Conservation (phyloP, 106 monocot species). For the Apostasia shenzhenica region DNA sequence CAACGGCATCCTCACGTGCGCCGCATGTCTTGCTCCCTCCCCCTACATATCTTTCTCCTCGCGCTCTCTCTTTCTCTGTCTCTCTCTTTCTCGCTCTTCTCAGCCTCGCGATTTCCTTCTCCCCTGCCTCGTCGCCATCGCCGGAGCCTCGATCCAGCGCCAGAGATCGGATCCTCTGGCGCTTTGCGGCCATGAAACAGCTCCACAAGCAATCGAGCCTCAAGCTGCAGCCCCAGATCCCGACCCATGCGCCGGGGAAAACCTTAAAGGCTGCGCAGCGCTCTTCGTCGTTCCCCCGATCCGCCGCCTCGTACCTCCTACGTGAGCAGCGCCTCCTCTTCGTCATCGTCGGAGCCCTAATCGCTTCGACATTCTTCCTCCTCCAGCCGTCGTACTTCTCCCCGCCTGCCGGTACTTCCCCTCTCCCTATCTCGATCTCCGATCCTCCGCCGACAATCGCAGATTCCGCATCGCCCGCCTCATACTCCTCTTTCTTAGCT, state of each 20-base stretch:
- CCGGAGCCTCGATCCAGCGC: not conserved
- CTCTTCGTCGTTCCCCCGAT: constrained; percentile 20
- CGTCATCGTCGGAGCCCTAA: constrained; percentile 41
- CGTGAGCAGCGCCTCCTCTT: constrained; percentile 66
- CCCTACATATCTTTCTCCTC: not conserved
- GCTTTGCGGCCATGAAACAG: constrained; percentile 35
- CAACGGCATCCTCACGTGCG: not conserved
- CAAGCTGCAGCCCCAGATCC: constrained; percentile 4
- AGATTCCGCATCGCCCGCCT: constrained; percentile 1
- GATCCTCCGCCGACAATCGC: not conserved
- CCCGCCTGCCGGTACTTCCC: constrained; percentile 13
- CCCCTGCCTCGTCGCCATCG: not conserved
- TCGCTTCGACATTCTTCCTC: constrained; percentile 63
- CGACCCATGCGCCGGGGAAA: not conserved
- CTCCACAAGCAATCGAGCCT: constrained; percentile 44
- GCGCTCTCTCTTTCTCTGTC: not conserved
- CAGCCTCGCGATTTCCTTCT: not conserved
- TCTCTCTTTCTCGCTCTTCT: not conserved
- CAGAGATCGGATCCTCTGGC: too few species aligned
- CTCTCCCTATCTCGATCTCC: constrained; percentile 13
- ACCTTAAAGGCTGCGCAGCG: not conserved
- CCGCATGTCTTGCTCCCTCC: not conserved
- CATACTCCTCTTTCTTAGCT: not conserved
- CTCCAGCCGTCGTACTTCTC: constrained; percentile 22
- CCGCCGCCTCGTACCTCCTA: constrained; percentile 28